phyloP scores from a whole-genome alignment of 768 basidiomycete genomes.

The Xerocomus brunneocitrinus region DNA sequence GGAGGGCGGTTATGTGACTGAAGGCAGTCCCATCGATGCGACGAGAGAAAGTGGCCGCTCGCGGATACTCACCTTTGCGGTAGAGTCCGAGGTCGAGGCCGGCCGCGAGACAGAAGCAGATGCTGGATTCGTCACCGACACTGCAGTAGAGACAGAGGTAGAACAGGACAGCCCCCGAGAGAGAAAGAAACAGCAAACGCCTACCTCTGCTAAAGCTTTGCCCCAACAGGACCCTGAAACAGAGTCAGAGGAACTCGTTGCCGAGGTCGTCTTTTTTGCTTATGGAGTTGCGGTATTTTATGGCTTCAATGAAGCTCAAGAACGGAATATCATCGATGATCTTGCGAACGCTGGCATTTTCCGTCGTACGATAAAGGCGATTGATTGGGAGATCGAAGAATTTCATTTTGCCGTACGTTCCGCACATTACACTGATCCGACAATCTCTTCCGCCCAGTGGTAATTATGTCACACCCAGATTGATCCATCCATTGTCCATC shows the following conservation, averaged over 20 bases:
- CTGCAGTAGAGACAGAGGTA: conserved; percentile 11
- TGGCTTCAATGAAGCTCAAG: conserved; percentile 75
- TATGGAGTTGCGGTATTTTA: conserved; percentile 94
- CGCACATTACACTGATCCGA: background rate
- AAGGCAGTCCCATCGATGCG: conserved; percentile 16
- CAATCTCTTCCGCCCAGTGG: background rate
- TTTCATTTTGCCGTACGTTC: conserved; percentile 75
- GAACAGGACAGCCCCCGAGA: conserved; percentile 2
- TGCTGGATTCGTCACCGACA: conserved; percentile 11
- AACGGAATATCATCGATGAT: conserved; percentile 82
- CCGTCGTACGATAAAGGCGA: conserved; percentile 55
- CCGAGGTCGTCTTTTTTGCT: conserved; percentile 75
- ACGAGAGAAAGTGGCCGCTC: conserved; percentile 4
- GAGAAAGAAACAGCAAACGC: conserved; percentile 6
- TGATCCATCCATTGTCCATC: conserved; percentile 77
- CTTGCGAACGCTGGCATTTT: conserved; percentile 66
- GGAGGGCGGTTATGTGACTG: conserved; percentile 62
- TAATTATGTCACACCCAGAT: conserved; percentile 43
- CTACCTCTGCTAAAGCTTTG: background rate
- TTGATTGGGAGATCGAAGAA: conserved; percentile 89
- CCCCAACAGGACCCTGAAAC: background rate
- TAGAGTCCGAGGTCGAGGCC: conserved; percentile 8
- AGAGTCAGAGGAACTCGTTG: conserved; percentile 44
- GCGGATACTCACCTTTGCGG: background rate
- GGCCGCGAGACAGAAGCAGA: conserved; percentile 11